Evolutionary conservation across 2,329 filamentous ascomycete genomes (phyloP).

Genomic region (Hymenoscyphus scutula): DNA sequence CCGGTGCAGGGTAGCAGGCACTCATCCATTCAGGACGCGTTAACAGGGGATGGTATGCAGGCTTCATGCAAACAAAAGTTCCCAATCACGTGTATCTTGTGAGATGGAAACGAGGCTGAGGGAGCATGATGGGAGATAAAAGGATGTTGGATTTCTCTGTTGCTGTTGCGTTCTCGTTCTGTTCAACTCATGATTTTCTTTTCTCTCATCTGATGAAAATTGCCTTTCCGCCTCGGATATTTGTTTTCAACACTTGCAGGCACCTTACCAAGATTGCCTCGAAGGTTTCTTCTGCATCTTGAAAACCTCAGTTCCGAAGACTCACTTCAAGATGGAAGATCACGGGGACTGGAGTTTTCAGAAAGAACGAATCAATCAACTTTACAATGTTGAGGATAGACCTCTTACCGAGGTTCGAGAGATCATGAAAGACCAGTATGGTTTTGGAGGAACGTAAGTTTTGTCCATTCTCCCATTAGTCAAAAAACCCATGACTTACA

Average conservation of each 20-base stretch:
- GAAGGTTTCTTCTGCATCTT: too few species aligned
- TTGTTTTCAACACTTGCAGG: background rate
- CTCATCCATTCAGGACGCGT: background rate
- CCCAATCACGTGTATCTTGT: background rate
- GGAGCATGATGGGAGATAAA: background rate
- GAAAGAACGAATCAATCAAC: background rate
- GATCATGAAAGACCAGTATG: background rate
- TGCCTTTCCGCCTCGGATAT: background rate
- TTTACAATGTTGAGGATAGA: background rate
- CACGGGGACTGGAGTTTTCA: background rate
- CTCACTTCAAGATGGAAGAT: background rate
- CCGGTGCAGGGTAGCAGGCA: too few species aligned
- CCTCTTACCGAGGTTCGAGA: background rate
- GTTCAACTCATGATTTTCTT: background rate
- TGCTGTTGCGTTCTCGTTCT: background rate
- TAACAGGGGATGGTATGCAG: background rate
- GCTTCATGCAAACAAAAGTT: background rate
- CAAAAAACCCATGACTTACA: background rate
- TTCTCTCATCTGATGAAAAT: too few species aligned
- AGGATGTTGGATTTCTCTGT: background rate
- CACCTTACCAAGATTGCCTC: too few species aligned
- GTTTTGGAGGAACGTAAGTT: background rate
- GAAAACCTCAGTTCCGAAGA: background rate
- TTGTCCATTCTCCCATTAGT: background rate
- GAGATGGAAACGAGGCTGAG: background rate